Percentiles rank a stretch among this genome's conserved stretches.
Evolutionary conservation across 257 asterid species (phyloP).

Genomic region (Petunia secreta): DNA sequence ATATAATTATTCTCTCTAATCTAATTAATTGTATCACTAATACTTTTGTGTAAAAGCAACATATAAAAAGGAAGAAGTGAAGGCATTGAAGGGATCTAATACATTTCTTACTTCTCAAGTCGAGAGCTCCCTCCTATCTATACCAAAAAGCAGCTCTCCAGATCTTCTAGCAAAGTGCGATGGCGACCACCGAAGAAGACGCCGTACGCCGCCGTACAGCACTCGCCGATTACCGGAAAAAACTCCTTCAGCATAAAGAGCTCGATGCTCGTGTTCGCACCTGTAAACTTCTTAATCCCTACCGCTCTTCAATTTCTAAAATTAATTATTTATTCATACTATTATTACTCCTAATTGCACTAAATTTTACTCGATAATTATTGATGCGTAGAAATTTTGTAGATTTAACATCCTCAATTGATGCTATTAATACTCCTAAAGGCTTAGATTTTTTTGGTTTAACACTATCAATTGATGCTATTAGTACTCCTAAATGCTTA

Average conservation of each 20-base stretch:
- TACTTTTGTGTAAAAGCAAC: too few species aligned
- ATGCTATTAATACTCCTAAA: too few species aligned
- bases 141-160: background rate
- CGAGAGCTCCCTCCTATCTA: background rate
- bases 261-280: conserved; percentile 78
- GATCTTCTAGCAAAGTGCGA: conserved; percentile 6
- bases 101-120: conserved; percentile 22
- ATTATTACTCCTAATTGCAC: too few species aligned
- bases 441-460: too few species aligned
- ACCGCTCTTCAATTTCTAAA: conserved; percentile 31
- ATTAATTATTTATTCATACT: too few species aligned
- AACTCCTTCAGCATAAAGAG: conserved; percentile 70
- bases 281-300: conserved; percentile 45
- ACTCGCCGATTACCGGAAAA: conserved; percentile 60
- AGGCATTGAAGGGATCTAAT: conserved; percentile 20
- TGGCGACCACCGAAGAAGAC: conserved; percentile 45
- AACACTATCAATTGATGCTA: too few species aligned
- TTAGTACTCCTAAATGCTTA: too few species aligned
- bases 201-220: conserved; percentile 62
- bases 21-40: too few species aligned
- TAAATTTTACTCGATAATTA: too few species aligned
- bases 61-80: background rate
- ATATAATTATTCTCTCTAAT: too few species aligned
- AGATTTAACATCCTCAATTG: too few species aligned
- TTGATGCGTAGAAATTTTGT: too few species aligned